Base-by-base conservation (phyloP, 768 basidiomycete genomes). In the Rhizopogon roseolus region DNA sequence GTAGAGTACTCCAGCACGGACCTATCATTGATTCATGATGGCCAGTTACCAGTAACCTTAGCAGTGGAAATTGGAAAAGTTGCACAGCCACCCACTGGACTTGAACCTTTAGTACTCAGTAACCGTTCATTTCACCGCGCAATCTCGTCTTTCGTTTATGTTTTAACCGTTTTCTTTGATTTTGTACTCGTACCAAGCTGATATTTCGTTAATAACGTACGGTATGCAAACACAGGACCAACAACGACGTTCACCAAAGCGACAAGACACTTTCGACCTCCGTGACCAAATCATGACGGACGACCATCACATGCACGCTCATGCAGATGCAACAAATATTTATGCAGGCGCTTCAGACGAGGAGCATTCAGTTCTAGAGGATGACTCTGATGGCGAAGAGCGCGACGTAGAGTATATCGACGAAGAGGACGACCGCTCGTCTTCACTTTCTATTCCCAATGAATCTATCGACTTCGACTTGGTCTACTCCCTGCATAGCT, bases 391-490 rank as follows among this genome's bases (percentile, higher is more conserved):
- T 52, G 79, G 72, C 41, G 87, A 91, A 49, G 85, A 86, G 19
- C 74, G 79, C 36, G 86, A 87, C 19, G 62, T 74, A 53, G 84
- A 89, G 57, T 82, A 81, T 63, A 73, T 84, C 60, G 83, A 85
- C 66, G 86, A 89, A 46, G 87, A 88, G 27, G 85, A 86, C 67
- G 87, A 90, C 67, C 81, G 80, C 40, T 90, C 88, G 6, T 91
- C 89, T 5, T 86, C 85, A 8, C 81, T 93, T 34, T 92, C 89
- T 36, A 90, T 93, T 56, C 91, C 91, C 9, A 90, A 92, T 68
- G 91, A 93, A 66, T 88, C 87, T 56, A 95, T 95, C 64, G 91
- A 95, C 78, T 95, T 93, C 66, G 90, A 91, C 70, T 78, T 93
- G 63, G 90, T 96, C 19, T 94, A 93, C 62, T 86, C 88, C n/a